Conservation (phyloP, 1,284 basidiomycete genomes). For the Chalciporus sp. region DNA sequence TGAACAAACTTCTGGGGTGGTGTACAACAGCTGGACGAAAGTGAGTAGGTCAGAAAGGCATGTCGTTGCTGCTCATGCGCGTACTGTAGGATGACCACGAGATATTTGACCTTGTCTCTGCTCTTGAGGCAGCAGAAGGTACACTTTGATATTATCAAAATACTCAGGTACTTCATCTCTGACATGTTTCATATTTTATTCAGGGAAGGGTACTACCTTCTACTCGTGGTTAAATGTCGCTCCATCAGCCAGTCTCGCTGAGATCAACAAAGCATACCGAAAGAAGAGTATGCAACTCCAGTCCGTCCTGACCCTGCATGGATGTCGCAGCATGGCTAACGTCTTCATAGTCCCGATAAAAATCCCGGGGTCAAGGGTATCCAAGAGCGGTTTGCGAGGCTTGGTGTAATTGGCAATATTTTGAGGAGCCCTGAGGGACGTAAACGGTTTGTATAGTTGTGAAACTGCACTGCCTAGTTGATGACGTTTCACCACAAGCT, state of each 20-base stretch:
- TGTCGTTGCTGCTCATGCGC: conserved; percentile 6
- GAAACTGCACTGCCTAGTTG: not conserved
- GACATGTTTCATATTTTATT: not conserved
- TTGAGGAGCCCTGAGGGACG: conserved; percentile 76
- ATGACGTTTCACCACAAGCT: conserved; percentile 44
- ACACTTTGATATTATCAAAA: conserved; percentile 10
- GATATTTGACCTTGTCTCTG: conserved; percentile 93
- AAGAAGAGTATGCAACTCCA: conserved; percentile 87
- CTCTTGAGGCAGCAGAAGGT: conserved; percentile 83
- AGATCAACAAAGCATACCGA: conserved; percentile 87
- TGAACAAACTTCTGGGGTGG: conserved; percentile 1
- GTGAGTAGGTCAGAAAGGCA: conserved; percentile 37
- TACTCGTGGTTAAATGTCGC: conserved; percentile 85
- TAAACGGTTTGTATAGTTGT: conserved; percentile 59
- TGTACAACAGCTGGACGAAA: conserved; percentile 64
- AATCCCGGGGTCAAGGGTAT: conserved; percentile 81
- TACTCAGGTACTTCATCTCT: conserved; percentile 1
- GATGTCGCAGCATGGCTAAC: conserved; percentile 12
- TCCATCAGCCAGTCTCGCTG: conserved; percentile 64
- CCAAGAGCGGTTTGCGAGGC: conserved; percentile 84
- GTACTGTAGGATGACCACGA: conserved; percentile 81
- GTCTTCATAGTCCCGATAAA: conserved; percentile 81
- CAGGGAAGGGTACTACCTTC: conserved; percentile 86
- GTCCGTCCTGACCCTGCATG: conserved; percentile 46
- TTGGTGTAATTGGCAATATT: conserved; percentile 86